phyloP scores from a whole-genome alignment of 2,329 filamentous ascomycete genomes.

The Fusarium sp. region DNA sequence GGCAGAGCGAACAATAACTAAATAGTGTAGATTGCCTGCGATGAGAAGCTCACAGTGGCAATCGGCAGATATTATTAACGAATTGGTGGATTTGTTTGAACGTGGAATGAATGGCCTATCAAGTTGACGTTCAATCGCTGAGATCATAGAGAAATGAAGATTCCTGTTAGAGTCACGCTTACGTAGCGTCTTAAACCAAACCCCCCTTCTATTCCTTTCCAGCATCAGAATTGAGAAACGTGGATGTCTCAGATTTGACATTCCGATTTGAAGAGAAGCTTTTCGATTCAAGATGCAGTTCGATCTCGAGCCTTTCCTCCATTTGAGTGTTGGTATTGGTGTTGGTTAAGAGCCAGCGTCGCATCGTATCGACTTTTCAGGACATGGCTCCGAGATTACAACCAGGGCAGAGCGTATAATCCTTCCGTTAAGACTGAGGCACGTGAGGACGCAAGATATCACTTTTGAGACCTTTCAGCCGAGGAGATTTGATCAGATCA shows the following conservation, averaged over 20 bases:
- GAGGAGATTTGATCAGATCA: slow-evolving; percentile 3
- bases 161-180: background rate
- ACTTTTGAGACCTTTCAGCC: background rate
- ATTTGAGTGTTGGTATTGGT: background rate
- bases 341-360: slow-evolving; percentile 2
- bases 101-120: background rate
- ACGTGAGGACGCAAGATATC: slow-evolving; percentile 5
- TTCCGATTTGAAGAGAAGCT: slow-evolving; percentile 11
- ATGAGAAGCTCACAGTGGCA: background rate
- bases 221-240: background rate
- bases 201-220: background rate
- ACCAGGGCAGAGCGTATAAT: background rate
- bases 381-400: slow-evolving; percentile 30
- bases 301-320: background rate
- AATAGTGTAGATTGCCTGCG: background rate
- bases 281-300: background rate
- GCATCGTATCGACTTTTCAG: slow-evolving; percentile 18
- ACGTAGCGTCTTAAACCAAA: background rate
- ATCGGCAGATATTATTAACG: background rate
- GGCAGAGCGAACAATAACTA: slow-evolving; percentile 1
- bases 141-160: background rate
- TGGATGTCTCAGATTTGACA: slow-evolving; percentile 1
- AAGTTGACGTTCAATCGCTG: background rate
- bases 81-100: background rate
- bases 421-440: slow-evolving; percentile 10